These are phyloP conservation scores for Emiliania huxleyi DNA, from an alignment of 78 protist species.

Conservation along the genomic window DNA sequence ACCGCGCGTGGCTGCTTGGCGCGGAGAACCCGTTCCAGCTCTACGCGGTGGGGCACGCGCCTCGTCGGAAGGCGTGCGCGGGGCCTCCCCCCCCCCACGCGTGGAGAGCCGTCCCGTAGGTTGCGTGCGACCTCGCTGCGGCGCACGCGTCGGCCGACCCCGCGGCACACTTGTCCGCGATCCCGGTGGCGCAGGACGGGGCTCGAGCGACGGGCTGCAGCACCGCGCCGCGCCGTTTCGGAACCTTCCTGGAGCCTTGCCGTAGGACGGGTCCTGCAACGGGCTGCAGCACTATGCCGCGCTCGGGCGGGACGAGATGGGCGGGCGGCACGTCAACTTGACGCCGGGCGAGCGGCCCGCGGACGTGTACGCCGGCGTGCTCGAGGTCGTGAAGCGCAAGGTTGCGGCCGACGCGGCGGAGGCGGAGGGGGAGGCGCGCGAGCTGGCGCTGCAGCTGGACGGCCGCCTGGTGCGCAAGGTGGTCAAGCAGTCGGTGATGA, in stretches of 20 bases:
- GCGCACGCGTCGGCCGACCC: slow-evolving; percentile 36
- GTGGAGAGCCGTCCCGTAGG: too few relatives aligned
- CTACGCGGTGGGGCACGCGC: too few relatives aligned
- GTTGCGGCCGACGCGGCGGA: not conserved
- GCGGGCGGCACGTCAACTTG: slow-evolving; percentile 83
- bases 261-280: slow-evolving; percentile 89
- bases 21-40: slow-evolving; percentile 86
- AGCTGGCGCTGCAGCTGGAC: not conserved
- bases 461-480: slow-evolving; percentile 75
- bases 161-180: not conserved
- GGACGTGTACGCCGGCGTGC: slow-evolving; percentile 64
- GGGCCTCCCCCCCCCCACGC: too few relatives aligned
- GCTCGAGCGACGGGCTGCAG: slow-evolving; percentile 91
- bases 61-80: too few relatives aligned
- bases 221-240: slow-evolving; percentile 95
- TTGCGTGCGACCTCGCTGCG: not conserved
- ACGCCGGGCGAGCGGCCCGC: slow-evolving; percentile 62
- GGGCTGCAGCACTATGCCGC: slow-evolving; percentile 97
- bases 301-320: slow-evolving; percentile 82
- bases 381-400: slow-evolving; percentile 22
- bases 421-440: not conserved
- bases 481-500: slow-evolving; percentile 95
- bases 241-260: slow-evolving; percentile 89
- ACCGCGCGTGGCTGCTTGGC: slow-evolving; percentile 67
- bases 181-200: slow-evolving; percentile 46